Conservation (phyloP, 2,329 filamentous ascomycete genomes). For the Hansfordia pulvinata region DNA sequence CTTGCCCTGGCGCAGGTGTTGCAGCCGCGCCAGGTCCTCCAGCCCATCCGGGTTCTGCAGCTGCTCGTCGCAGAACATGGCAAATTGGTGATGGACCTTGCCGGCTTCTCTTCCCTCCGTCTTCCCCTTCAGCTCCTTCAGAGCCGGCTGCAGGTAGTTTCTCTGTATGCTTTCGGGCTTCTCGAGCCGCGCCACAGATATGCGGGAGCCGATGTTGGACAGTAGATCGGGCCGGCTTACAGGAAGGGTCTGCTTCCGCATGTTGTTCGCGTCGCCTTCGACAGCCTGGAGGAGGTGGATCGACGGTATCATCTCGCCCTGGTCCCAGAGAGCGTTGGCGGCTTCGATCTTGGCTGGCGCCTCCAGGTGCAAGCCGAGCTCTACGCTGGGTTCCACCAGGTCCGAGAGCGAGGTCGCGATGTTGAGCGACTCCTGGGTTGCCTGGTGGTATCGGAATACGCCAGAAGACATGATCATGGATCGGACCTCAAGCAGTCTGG, state of each 20-base stretch:
- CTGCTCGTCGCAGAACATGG: constrained; percentile 88
- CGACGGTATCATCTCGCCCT: constrained; percentile 78
- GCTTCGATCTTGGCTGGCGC: constrained; percentile 68
- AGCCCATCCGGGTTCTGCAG: constrained; percentile 73
- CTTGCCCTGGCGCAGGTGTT: constrained; percentile 69
- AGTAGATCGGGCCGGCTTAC: constrained; percentile 69
- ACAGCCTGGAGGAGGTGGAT: constrained; percentile 78
- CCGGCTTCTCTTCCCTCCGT: constrained; percentile 62
- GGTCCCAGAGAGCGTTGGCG: constrained; percentile 85
- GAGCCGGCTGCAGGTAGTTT: constrained; percentile 71
- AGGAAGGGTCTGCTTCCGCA: constrained; percentile 55
- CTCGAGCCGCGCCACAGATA: constrained; percentile 80
- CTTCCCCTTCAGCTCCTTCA: constrained; percentile 63
- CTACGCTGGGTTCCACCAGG: constrained; percentile 55
- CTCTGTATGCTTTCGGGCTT: constrained; percentile 84
- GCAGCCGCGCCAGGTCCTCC: constrained; percentile 72
- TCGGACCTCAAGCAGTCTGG: constrained; percentile 60
- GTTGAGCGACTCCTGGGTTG: constrained; percentile 75
- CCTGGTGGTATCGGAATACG: constrained; percentile 67
- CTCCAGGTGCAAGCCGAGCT: constrained; percentile 63
- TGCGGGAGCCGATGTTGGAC: constrained; percentile 75
- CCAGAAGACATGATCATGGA: constrained; percentile 63
- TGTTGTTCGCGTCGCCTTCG: constrained; percentile 41
- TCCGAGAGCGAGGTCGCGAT: constrained; percentile 73
- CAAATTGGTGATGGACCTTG: constrained; percentile 88